Evolutionary conservation across 257 asterid species (phyloP).

Genomic region (Schizonepeta tenuifolia): DNA sequence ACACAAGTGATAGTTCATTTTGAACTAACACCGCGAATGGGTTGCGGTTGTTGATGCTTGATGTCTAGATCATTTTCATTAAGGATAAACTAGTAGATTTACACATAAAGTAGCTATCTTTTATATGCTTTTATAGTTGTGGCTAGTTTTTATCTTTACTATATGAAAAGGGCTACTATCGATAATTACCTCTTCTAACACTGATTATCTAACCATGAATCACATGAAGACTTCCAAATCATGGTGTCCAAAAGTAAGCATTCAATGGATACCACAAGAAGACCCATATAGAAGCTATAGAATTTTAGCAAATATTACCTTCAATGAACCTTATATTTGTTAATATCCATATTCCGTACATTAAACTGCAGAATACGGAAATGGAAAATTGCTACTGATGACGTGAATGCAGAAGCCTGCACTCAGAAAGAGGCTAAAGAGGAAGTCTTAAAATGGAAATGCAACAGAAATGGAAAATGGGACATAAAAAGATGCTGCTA

Average conservation of each 20-base stretch:
- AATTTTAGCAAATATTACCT: slow-evolving; percentile 3
- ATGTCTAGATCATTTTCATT: too few relatives aligned
- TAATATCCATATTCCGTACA: background rate
- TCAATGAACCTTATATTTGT: slow-evolving; percentile 14
- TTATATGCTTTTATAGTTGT: too few relatives aligned
- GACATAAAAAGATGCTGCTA: background rate
- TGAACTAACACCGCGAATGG: too few relatives aligned
- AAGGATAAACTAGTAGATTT: too few relatives aligned
- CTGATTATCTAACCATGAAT: background rate
- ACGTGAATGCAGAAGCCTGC: slow-evolving; percentile 2
- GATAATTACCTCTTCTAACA: background rate
- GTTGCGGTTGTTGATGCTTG: too few relatives aligned
- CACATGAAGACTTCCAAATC: background rate
- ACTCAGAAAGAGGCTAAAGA: background rate
- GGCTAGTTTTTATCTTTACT: too few relatives aligned
- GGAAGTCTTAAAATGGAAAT: background rate
- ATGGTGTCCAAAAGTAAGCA: background rate
- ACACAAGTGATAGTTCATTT: too few relatives aligned
- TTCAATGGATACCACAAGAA: background rate
- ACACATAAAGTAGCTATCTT: too few relatives aligned
- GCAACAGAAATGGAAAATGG: background rate
- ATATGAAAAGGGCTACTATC: too few relatives aligned
- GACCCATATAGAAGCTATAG: background rate
- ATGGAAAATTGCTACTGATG: background rate
- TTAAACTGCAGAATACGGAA: slow-evolving; percentile 7